phyloP scores from a whole-genome alignment of 2,329 filamentous ascomycete genomes.

The Fusarium sp. region DNA sequence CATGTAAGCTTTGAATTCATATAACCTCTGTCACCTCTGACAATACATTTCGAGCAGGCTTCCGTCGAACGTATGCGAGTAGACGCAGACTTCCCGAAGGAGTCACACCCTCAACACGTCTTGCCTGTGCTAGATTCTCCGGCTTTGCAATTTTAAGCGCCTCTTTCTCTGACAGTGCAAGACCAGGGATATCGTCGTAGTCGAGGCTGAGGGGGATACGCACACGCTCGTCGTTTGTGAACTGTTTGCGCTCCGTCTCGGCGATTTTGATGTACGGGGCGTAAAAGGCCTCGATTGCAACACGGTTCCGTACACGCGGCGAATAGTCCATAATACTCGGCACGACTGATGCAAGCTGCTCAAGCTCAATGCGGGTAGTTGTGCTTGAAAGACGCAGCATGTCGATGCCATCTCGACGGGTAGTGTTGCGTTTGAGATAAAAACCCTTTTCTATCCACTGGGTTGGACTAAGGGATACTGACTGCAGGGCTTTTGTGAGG shows the following conservation, averaged over 20 bases:
- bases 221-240: conserved; percentile 82
- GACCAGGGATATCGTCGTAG: conserved; percentile 78
- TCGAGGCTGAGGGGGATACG: conserved; percentile 80
- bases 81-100: conserved; percentile 72
- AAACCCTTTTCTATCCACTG: conserved; percentile 81
- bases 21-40: conserved; percentile 7
- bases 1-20: background rate
- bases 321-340: conserved; percentile 69
- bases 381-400: conserved; percentile 78
- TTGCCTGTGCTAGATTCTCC: conserved; percentile 89
- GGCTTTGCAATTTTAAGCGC: conserved; percentile 78
- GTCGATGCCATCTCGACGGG: conserved; percentile 80
- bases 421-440: conserved; percentile 73
- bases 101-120: conserved; percentile 84
- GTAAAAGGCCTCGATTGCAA: conserved; percentile 86
- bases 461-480: conserved; percentile 69
- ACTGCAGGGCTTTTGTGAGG: conserved; percentile 72
- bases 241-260: conserved; percentile 72
- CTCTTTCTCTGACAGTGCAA: conserved; percentile 84
- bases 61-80: conserved; percentile 70
- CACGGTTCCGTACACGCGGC: conserved; percentile 72
- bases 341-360: conserved; percentile 69
- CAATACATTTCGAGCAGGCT: conserved; percentile 13
- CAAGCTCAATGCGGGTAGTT: conserved; percentile 58
- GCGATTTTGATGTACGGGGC: conserved; percentile 87